Percentiles rank a stretch among this genome's conserved stretches.
phyloP scores from a whole-genome alignment of 345 rosid species.

The Erucastrum elatum region DNA sequence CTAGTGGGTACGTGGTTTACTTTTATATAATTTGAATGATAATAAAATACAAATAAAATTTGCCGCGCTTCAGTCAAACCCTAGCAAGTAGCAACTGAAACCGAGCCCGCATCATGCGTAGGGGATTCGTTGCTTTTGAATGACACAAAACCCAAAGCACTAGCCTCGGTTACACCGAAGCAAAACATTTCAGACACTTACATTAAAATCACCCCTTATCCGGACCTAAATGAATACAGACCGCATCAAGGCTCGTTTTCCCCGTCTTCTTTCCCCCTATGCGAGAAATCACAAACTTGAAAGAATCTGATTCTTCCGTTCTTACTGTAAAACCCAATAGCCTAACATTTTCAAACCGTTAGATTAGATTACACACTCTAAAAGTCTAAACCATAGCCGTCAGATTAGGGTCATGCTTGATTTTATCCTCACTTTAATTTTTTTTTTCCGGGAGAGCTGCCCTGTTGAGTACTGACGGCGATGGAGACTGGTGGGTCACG shows the following conservation, averaged over 20 bases:
- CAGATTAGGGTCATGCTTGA: not conserved
- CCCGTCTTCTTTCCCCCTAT: conserved; percentile 23
- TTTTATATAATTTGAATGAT: conserved; percentile 6
- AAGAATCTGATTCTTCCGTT: conserved; percentile 20
- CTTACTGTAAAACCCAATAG: not conserved
- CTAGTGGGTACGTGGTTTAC: no score
- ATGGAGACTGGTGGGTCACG: conserved; percentile 31
- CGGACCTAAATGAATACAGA: conserved; percentile 11
- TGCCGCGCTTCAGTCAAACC: conserved; percentile 36
- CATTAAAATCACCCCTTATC: conserved; percentile 2
- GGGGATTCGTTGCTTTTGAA: not conserved
- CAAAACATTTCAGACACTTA: not conserved
- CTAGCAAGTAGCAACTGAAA: conserved; percentile 10
- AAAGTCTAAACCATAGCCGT: not conserved
- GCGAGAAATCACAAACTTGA: conserved; percentile 19
- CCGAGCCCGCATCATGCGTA: not conserved
- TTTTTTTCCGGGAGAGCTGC: not conserved
- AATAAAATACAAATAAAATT: not conserved
- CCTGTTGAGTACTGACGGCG: not conserved
- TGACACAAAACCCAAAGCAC: not conserved
- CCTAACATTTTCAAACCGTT: not conserved
- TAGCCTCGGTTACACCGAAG: conserved; percentile 21
- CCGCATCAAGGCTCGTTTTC: conserved; percentile 1
- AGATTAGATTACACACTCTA: not conserved
- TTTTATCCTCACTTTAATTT: not conserved